Conservation (phyloP, 192 early-diverging fungal genomes). For the Dispira parvispora region DNA sequence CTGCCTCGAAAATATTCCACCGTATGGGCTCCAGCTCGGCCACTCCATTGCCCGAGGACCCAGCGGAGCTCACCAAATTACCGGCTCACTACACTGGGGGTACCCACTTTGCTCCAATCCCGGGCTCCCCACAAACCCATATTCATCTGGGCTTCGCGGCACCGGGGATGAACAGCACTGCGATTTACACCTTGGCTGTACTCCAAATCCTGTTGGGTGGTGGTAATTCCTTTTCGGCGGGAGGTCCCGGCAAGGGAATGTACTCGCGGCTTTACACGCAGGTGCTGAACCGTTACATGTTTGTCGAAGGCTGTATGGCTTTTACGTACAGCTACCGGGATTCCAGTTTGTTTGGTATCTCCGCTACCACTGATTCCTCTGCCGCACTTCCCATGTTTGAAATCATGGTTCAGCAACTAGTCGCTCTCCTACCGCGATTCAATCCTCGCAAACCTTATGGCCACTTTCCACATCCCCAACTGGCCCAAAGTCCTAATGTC, state of each 20-base stretch:
- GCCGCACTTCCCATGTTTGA: slow-evolving; percentile 57
- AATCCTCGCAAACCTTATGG: neutral
- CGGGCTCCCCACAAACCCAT: slow-evolving; percentile 58
- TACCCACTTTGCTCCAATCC: slow-evolving; percentile 47
- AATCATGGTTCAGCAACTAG: slow-evolving; percentile 32
- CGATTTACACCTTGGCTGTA: slow-evolving; percentile 84
- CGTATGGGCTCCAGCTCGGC: slow-evolving; percentile 17
- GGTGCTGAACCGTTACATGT: slow-evolving; percentile 83
- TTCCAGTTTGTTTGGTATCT: slow-evolving; percentile 84
- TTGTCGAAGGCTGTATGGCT: slow-evolving; percentile 87
- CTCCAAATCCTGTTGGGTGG: slow-evolving; percentile 85
- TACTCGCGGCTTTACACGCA: slow-evolving; percentile 92
- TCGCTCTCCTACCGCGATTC: neutral
- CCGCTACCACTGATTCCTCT: slow-evolving; percentile 64
- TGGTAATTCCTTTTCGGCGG: slow-evolving; percentile 90
- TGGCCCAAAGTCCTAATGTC: neutral
- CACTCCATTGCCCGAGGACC: slow-evolving; percentile 14
- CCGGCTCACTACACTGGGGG: slow-evolving; percentile 71
- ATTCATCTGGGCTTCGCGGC: slow-evolving; percentile 83
- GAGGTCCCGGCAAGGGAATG: slow-evolving; percentile 98
- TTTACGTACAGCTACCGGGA: slow-evolving; percentile 87
- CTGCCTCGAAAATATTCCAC: neutral
- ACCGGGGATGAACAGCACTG: slow-evolving; percentile 61
- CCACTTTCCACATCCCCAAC: neutral
- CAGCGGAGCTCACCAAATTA: slow-evolving; percentile 20